Evolutionary conservation across 2,329 filamentous ascomycete genomes (phyloP).

Genomic region (Dactylellina sp.): DNA sequence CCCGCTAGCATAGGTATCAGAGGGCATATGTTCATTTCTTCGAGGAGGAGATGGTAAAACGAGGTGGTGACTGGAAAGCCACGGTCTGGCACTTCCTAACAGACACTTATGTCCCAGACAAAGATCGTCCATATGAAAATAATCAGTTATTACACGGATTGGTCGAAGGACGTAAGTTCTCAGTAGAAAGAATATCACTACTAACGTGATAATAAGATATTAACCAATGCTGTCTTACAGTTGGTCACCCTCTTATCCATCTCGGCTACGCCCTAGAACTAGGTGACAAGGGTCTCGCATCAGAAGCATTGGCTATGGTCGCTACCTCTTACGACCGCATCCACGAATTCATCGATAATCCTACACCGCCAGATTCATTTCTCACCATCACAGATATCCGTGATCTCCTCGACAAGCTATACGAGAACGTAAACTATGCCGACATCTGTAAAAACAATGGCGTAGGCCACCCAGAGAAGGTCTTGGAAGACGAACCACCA

Average conservation of each 20-base stretch:
- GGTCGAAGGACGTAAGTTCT: conserved; percentile 77
- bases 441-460: conserved; percentile 72
- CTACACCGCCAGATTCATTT: conserved; percentile 51
- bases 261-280: conserved; percentile 83
- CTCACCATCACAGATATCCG: conserved; percentile 67
- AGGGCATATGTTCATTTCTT: conserved; percentile 94
- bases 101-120: conserved; percentile 73
- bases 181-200: conserved; percentile 1
- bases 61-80: conserved; percentile 84
- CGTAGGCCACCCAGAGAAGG: conserved; percentile 72
- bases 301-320: conserved; percentile 83
- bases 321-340: conserved; percentile 71
- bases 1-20: conserved; percentile 71
- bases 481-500: conserved; percentile 77
- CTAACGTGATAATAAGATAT: conserved; percentile 24
- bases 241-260: conserved; percentile 31
- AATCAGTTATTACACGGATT: conserved; percentile 77
- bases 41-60: conserved; percentile 84
- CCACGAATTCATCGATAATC: conserved; percentile 78
- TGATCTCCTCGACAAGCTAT: conserved; percentile 77
- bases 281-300: conserved; percentile 83
- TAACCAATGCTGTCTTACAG: conserved; percentile 9
- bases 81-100: conserved; percentile 83
- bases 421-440: conserved; percentile 77
- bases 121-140: background rate